Evolutionary conservation across 1,284 basidiomycete genomes (phyloP), one percentile per base, ranked within the genome.

Genomic region (Cryptococcus sp.): DNA sequence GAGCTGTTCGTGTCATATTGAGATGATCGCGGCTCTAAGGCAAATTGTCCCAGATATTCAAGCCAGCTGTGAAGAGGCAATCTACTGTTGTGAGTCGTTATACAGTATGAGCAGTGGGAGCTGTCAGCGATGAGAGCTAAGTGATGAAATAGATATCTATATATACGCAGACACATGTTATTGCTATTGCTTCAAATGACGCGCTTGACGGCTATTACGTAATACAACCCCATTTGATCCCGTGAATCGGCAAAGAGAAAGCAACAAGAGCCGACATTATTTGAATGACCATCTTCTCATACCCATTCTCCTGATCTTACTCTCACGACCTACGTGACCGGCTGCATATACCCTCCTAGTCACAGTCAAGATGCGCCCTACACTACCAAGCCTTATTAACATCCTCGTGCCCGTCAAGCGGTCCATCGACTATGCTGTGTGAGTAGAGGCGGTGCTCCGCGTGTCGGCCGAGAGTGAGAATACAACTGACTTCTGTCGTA

Each of bases 361-460:
- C 16, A 26, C 19, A 19, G 40, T 15, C 63, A 63, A 29, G 43
- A 93, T 93, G 91, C 83, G 87, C 66, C 88, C 91, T 5, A 86
- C 89, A 51, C 78, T 86, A 49, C 80, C 81, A 11, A 83, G 86
- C 57, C 80, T 90, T 62, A 82, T 94, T 68, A 91, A 94, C 79
- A 87, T 96, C 62, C 86, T 96, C 54, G 93, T 96, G 8, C 93
- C 93, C 34, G 85, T 95, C 46, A 96, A 96, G 81, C 83, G 93
- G 85, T 89, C 74, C 47, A 82, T 81, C 64, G 75, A 78, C 61
- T 79, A 75, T 72, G 66, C 69, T 44, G 66, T 73, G 62, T 73
- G 43, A 52, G 68, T 59, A 20, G 4, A 56, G 15, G 2, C 29
- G 29, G 29, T 10, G 8, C 13, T 2, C 16, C 1, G 2, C 40